phyloP scores from a whole-genome alignment of 2,329 filamentous ascomycete species.

The Diaporthe helianthi region DNA sequence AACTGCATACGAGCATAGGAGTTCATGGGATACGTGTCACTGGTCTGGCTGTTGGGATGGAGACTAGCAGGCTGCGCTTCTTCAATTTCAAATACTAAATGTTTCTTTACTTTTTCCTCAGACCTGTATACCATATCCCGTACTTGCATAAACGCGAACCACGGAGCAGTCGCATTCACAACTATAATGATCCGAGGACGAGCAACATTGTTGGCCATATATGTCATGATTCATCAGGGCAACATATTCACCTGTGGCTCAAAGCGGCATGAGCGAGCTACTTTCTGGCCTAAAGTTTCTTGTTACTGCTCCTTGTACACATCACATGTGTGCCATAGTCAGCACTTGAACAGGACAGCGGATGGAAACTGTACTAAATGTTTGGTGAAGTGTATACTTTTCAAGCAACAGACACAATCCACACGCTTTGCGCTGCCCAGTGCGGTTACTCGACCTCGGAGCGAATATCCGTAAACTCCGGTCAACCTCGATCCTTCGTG shows the following conservation, averaged over 20 bases:
- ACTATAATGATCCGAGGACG: neutral
- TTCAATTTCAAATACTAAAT: slow-evolving; percentile 18
- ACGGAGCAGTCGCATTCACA: neutral
- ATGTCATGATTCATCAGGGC: neutral
- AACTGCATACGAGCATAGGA: slow-evolving; percentile 35
- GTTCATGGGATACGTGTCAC: slow-evolving; percentile 28
- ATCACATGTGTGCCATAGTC: neutral
- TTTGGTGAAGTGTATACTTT: neutral
- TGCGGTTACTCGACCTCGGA: slow-evolving; percentile 5
- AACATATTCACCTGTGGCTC: neutral
- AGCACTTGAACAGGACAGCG: neutral
- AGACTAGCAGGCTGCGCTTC: slow-evolving; percentile 20
- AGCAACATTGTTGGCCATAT: neutral
- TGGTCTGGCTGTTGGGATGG: slow-evolving; percentile 31
- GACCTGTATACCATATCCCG: slow-evolving; percentile 22
- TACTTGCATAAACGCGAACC: neutral
- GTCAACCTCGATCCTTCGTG: slow-evolving; percentile 10
- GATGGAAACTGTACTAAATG: neutral
- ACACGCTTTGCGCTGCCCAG: slow-evolving; percentile 6
- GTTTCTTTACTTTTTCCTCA: slow-evolving; percentile 10
- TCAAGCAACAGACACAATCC: neutral
- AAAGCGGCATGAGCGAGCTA: neutral
- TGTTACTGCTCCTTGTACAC: neutral
- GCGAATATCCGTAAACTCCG: neutral
- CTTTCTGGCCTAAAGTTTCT: neutral